phyloP scores from a whole-genome alignment of 169 alveolate species.

The Cytauxzoon felis region DNA sequence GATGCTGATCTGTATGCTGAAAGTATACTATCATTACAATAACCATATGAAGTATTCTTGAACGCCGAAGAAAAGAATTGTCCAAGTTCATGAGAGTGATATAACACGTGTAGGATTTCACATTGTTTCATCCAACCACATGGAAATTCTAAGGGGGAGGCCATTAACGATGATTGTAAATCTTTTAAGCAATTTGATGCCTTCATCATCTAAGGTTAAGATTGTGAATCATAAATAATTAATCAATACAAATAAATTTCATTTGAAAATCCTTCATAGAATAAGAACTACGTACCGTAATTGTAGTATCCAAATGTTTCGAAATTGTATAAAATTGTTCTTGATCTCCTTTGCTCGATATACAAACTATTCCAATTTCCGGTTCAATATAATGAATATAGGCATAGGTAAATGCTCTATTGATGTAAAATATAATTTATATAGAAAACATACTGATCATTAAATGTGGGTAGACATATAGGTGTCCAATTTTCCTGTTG shows the following conservation, averaged over 20 bases:
- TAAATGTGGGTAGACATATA: constrained; percentile 79
- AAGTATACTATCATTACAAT: background rate
- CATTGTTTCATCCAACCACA: constrained; percentile 31
- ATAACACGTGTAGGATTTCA: constrained; percentile 49
- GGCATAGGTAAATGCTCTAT: constrained; percentile 61
- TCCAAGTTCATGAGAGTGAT: constrained; percentile 38
- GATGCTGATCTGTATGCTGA: constrained; percentile 40
- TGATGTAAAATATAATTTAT: background rate
- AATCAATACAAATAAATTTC: too few species aligned
- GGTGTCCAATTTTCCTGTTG: constrained; percentile 88
- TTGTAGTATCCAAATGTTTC: constrained; percentile 28
- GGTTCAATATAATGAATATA: constrained; percentile 52
- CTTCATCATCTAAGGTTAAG: constrained; percentile 11
- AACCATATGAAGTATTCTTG: constrained; percentile 25
- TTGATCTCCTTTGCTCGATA: constrained; percentile 58
- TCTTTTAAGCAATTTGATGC: constrained; percentile 42
- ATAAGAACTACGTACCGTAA: background rate
- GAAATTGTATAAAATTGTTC: constrained; percentile 55
- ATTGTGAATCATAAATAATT: too few species aligned
- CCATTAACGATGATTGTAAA: constrained; percentile 31
- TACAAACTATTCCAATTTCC: constrained; percentile 54
- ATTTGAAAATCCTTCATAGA: too few species aligned
- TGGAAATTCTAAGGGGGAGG: constrained; percentile 51
- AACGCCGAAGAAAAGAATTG: constrained; percentile 62
- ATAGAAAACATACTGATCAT: constrained; percentile 44